phyloP scores from a whole-genome alignment of 345 rosid species.

The Eucalyptus sp. region DNA sequence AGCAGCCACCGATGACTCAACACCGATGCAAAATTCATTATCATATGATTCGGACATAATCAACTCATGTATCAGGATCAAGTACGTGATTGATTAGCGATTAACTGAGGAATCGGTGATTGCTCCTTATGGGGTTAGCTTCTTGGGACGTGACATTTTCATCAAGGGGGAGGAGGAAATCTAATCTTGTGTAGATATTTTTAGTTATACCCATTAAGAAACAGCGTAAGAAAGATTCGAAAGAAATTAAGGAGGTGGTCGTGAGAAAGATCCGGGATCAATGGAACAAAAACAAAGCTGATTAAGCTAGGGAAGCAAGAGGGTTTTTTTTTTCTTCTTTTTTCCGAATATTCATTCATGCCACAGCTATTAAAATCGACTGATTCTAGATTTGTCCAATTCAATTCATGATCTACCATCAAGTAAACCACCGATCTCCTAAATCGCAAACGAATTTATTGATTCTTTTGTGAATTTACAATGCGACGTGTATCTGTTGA shows the following conservation, averaged over 20 bases:
- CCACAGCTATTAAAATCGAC: not conserved
- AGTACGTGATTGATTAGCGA: not conserved
- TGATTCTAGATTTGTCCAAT: not conserved
- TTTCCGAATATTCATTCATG: not conserved
- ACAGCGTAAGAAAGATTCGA: not conserved
- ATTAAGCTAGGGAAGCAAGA: not conserved
- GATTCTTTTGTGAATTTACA: not conserved
- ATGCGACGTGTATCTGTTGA: accelerated
- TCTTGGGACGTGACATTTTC: not conserved
- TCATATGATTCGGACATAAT: not conserved
- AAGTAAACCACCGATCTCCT: not conserved
- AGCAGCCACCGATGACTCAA: not conserved
- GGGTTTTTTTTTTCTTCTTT: not conserved
- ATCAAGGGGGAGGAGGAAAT: not conserved
- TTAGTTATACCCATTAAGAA: not conserved
- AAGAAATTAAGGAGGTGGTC: not conserved
- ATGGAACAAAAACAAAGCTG: not conserved
- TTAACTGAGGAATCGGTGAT: not conserved
- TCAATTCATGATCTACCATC: not conserved
- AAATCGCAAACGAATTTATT: not conserved
- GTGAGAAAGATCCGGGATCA: not conserved
- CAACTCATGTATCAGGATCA: not conserved
- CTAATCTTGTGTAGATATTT: not conserved
- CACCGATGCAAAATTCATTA: not conserved
- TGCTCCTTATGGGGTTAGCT: not conserved